Conservation (phyloP, 805 yeast species). For the Tetrapisispora taiwanensis region DNA sequence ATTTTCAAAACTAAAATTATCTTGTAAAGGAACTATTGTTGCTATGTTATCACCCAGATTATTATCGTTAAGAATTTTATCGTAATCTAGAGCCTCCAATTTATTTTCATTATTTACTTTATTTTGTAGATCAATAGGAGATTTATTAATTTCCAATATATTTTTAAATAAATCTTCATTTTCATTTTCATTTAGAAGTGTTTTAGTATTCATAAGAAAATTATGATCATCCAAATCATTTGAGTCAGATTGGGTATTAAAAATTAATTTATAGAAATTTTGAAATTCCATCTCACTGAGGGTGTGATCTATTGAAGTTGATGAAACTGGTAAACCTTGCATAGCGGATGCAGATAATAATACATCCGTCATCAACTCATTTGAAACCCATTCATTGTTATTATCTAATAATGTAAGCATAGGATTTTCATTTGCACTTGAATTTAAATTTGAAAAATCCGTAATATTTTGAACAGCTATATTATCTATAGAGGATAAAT, state of each 20-base stretch:
- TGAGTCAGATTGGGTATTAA: neutral
- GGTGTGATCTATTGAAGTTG: neutral
- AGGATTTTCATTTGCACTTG: neutral
- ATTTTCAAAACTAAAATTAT: slow-evolving; percentile 5
- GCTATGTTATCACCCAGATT: neutral
- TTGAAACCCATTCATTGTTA: slow-evolving; percentile 14
- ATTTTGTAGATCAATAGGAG: neutral
- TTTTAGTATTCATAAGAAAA: neutral
- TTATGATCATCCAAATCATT: neutral
- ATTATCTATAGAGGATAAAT: neutral
- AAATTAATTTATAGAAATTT: neutral
- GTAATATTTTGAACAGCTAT: neutral
- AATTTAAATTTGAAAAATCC: too few relatives aligned
- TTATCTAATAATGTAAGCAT: slow-evolving; percentile 25
- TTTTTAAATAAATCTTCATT: neutral
- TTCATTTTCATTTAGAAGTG: neutral
- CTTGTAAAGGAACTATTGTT: slow-evolving; percentile 1
- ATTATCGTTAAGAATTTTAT: neutral
- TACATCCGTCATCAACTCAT: slow-evolving; percentile 5
- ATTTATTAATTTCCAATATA: neutral
- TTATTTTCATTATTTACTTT: neutral
- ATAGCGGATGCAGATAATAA: slow-evolving; percentile 4
- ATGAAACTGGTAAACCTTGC: slow-evolving; percentile 6
- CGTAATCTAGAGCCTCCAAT: neutral
- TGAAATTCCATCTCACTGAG: neutral